These are phyloP conservation scores for Sugiyamaella grinbergsii DNA, from an alignment of 1,139 yeast species.

Conservation along the genomic window DNA sequence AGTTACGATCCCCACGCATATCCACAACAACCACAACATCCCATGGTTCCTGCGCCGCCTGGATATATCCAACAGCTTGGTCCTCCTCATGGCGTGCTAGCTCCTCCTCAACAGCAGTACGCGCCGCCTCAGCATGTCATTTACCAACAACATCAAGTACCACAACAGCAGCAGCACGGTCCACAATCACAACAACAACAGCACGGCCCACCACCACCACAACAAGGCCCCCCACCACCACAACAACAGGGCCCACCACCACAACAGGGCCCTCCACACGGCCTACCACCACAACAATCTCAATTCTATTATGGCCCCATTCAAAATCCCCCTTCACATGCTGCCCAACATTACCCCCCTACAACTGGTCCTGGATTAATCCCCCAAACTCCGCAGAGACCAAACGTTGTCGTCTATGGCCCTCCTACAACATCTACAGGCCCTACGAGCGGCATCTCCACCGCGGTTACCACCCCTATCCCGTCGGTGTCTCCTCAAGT, in stretches of 20 bases:
- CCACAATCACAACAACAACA: slow-evolving; percentile 13
- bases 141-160: slow-evolving; percentile 26
- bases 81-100: background rate
- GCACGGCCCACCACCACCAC: slow-evolving; percentile 18
- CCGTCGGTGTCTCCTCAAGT: slow-evolving; percentile 9
- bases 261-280: slow-evolving; percentile 16
- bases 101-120: background rate
- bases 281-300: slow-evolving; percentile 7
- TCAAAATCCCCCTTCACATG: slow-evolving; percentile 9
- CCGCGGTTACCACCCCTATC: slow-evolving; percentile 5
- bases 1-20: slow-evolving; percentile 13
- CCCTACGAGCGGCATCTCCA: slow-evolving; percentile 5
- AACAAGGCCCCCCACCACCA: slow-evolving; percentile 10
- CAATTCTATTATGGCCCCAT: too few relatives aligned
- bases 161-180: slow-evolving; percentile 17
- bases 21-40: slow-evolving; percentile 22
- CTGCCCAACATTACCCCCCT: slow-evolving; percentile 4
- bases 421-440: slow-evolving; percentile 8
- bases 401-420: slow-evolving; percentile 6
- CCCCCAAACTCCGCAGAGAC: slow-evolving; percentile 15
- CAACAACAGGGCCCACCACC: too few relatives aligned
- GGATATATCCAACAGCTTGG: background rate
- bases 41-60: slow-evolving; percentile 20
- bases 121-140: slow-evolving; percentile 21
- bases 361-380: slow-evolving; percentile 1